A percentile compares a stretch with the other conserved stretches of the same genome.
Conservation (phyloP, 352 stramenopile genomes). For the Hyaloperonospora brassicae region DNA sequence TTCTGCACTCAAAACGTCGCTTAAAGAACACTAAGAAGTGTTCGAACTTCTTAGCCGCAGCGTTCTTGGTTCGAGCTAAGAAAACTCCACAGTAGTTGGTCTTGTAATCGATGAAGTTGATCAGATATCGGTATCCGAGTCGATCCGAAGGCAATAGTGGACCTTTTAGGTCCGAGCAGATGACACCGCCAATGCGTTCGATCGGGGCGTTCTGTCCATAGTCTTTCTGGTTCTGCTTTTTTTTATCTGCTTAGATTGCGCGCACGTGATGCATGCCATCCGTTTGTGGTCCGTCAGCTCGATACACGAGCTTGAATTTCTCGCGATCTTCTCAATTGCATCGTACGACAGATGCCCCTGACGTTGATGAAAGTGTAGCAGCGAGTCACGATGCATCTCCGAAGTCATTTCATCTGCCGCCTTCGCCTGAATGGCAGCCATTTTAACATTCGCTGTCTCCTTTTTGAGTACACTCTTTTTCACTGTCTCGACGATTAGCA, state of each 20-base stretch:
- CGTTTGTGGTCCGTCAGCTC: neutral
- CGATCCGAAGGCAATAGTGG: neutral
- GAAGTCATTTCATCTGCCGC: no score
- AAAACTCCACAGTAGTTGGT: constrained; percentile 8
- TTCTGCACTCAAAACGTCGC: neutral
- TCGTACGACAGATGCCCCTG: neutral
- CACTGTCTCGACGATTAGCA: neutral
- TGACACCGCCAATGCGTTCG: neutral
- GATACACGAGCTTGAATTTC: neutral
- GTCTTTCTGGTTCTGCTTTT: neutral
- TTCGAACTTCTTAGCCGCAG: constrained; percentile 3
- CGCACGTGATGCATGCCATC: neutral
- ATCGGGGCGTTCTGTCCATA: neutral
- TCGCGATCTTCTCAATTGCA: neutral
- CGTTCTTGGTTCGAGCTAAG: constrained; percentile 3
- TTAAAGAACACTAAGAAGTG: neutral
- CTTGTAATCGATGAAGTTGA: constrained; percentile 12
- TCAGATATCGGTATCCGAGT: neutral
- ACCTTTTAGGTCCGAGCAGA: neutral
- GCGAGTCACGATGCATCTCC: neutral
- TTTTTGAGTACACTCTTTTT: neutral
- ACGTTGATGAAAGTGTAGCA: neutral
- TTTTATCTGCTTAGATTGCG: neutral
- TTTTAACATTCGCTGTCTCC: neutral
- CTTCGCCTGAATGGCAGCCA: neutral